Conservation (phyloP, 805 yeast species). For the Yarrowia sp. region DNA sequence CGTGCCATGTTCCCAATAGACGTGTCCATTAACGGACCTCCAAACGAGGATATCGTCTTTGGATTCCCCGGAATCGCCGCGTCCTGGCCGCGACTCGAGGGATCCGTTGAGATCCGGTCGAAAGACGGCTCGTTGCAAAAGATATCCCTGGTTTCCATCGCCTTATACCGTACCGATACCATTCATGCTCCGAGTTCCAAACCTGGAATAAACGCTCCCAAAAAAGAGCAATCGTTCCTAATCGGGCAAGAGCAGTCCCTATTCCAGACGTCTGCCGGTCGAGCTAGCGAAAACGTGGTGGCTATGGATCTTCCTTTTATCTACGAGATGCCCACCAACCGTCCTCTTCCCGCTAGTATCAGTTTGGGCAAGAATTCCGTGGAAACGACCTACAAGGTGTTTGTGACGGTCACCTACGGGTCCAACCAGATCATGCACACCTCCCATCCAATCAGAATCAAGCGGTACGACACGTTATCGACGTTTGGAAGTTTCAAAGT, state of each 20-base stretch:
- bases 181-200: constrained; percentile 50
- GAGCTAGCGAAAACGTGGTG: constrained; percentile 43
- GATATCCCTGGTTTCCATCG: constrained; percentile 48
- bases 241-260: constrained; percentile 49
- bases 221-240: constrained; percentile 50
- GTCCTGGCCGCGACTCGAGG: constrained; percentile 53
- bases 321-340: constrained; percentile 48
- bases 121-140: constrained; percentile 45
- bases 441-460: constrained; percentile 50
- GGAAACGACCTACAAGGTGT: constrained; percentile 50
- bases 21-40: constrained; percentile 49
- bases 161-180: constrained; percentile 53
- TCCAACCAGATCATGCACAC: constrained; percentile 43
- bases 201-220: constrained; percentile 47
- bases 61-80: constrained; percentile 56
- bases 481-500: constrained; percentile 51
- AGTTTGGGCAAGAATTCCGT: constrained; percentile 46
- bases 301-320: constrained; percentile 53
- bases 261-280: constrained; percentile 44
- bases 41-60: constrained; percentile 53
- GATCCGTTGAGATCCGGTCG: constrained; percentile 52
- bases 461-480: constrained; percentile 52
- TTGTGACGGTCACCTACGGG: constrained; percentile 48
- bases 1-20: constrained; percentile 39
- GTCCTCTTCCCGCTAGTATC: constrained; percentile 51